A percentile compares a stretch with the other conserved stretches of the same genome.
Conservation (phyloP, 2,329 filamentous ascomycete species). For the Sporothrix protearum region DNA sequence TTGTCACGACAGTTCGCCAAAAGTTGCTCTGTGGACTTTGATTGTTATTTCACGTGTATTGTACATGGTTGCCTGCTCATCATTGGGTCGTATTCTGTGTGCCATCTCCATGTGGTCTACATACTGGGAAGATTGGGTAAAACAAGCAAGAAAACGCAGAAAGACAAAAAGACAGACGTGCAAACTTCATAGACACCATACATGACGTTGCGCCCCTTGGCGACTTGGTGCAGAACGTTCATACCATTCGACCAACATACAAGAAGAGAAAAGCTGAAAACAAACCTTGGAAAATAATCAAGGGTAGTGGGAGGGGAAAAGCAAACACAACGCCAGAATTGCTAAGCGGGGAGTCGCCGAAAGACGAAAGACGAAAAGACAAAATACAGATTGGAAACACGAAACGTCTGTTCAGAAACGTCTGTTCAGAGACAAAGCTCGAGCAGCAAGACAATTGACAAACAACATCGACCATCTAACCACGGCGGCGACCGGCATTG, state of each 20-base stretch:
- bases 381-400: background rate
- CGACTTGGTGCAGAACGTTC: background rate
- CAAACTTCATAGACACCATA: conserved; percentile 5
- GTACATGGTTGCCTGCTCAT: background rate
- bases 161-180: background rate
- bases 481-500: conserved; percentile 26
- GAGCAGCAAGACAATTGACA: background rate
- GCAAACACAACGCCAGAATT: conserved; percentile 1
- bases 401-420: no score
- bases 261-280: background rate
- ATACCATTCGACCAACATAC: background rate
- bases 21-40: background rate
- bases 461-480: background rate
- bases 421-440: background rate
- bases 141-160: background rate
- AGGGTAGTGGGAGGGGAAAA: background rate
- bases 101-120: conserved; percentile 9
- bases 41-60: background rate
- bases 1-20: background rate
- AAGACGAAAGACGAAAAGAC: background rate
- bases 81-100: conserved; percentile 8
- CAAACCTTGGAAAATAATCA: background rate
- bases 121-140: conserved; percentile 4
- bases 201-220: conserved; percentile 11
- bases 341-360: background rate